Evolutionary conservation across 2,329 filamentous ascomycete species (phyloP).

Genomic region (Aspergillus brunneoviolaceus): DNA sequence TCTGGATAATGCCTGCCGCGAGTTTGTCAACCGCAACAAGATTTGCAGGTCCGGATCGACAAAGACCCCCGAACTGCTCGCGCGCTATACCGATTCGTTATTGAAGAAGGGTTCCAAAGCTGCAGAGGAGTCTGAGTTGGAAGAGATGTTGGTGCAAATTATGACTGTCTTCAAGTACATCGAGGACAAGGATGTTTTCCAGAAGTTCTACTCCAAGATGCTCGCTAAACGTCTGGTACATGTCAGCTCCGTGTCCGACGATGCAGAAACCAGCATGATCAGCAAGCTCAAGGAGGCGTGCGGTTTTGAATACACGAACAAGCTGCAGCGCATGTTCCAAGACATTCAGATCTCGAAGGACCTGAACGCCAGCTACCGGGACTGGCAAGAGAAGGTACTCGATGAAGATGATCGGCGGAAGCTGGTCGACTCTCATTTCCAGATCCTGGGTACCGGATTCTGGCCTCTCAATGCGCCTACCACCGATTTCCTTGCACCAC

Average conservation of each 20-base stretch:
- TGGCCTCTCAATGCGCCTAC: slow-evolving; percentile 88
- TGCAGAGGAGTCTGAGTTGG: slow-evolving; percentile 89
- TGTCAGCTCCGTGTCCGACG: slow-evolving; percentile 91
- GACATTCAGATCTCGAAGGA: slow-evolving; percentile 99
- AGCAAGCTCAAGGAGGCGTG: slow-evolving; percentile 98
- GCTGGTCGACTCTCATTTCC: slow-evolving; percentile 80
- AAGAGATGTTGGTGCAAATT: slow-evolving; percentile 83
- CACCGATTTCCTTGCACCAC: slow-evolving; percentile 84
- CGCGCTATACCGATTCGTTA: slow-evolving; percentile 91
- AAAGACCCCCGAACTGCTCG: slow-evolving; percentile 89
- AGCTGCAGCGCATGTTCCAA: slow-evolving; percentile 99
- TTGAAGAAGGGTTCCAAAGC: slow-evolving; percentile 88
- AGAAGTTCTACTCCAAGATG: slow-evolving; percentile 98
- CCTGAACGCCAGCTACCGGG: slow-evolving; percentile 84
- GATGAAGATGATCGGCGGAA: slow-evolving; percentile 65
- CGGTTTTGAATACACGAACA: slow-evolving; percentile 99
- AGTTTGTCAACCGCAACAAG: slow-evolving; percentile 97
- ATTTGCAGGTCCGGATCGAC: slow-evolving; percentile 92
- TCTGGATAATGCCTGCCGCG: slow-evolving; percentile 92
- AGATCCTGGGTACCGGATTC: slow-evolving; percentile 92
- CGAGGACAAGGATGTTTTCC: slow-evolving; percentile 99
- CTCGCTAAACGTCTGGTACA: slow-evolving; percentile 91
- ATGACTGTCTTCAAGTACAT: slow-evolving; percentile 99
- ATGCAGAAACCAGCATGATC: slow-evolving; percentile 99
- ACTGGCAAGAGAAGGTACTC: slow-evolving; percentile 67